Base-by-base conservation (phyloP, 1,284 basidiomycete species). In the Mycosarcoma maydis region DNA sequence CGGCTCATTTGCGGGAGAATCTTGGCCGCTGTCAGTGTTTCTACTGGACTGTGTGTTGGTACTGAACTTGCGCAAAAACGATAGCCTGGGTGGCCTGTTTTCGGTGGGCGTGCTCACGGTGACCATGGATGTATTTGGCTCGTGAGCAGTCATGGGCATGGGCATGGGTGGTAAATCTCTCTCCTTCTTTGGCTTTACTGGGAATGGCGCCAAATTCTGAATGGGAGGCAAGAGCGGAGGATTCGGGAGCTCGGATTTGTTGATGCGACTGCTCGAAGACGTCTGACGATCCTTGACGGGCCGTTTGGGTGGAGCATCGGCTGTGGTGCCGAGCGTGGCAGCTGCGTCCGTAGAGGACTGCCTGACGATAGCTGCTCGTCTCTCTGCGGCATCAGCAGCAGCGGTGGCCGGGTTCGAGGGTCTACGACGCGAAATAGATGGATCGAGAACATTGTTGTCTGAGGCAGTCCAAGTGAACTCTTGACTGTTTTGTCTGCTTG, bases 361-460 rank as follows among this genome's bases (percentile, higher is more conserved):
- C 9, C 53, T 45, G 9, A 61, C 69, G 0, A 64, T 29, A 0
- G 61, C 69, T 6, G 60, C 64, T 17, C 72, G 56, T 38, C 45
- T 55, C 43, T 75, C 69, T 3, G 72, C 72, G 2, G 72, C 72
- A 41, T 74, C 72, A 7, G 65, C 72, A 4, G 72, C 72, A 6
- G 69, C 65, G 13, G 47, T 29, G 4, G 50, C 33, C 9, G 72
- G 57, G 37, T 72, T 71, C 9, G 57, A 55, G 0, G 72, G 62
- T 32, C 53, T 29, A 6, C 43, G 50, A 4, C 55, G 27, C 1
- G 50, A 36, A 17, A 29, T 34, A 30, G 13, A 33, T 9, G 49
- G 20, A 19, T 55, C 48, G 4, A 52, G 47, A 4, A 50, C 24
- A 32, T 60, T 57, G 22, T 3, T 38, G 16, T 52, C 56, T 17